These are phyloP conservation scores for Kluyveromyces starmeri DNA, from an alignment of 805 yeast genomes.

Conservation along the genomic window DNA sequence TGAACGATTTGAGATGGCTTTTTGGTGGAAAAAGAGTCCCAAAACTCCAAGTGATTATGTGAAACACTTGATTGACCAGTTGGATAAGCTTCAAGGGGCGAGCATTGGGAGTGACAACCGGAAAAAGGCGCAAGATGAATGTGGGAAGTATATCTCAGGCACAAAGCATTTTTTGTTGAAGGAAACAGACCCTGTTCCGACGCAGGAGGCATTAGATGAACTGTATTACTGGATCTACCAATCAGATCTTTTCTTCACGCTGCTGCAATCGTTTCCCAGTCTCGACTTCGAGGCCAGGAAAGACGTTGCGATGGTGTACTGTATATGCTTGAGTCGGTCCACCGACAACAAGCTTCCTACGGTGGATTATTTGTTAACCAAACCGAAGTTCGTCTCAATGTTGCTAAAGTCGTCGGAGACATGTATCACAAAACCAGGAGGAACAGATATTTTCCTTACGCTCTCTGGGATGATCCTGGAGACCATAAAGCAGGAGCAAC, in stretches of 20 bases:
- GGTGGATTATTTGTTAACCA: conserved; percentile 66
- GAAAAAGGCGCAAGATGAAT: conserved; percentile 60
- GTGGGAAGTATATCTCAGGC: conserved; percentile 53
- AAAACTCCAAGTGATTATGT: conserved; percentile 83
- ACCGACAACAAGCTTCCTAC: conserved; percentile 75
- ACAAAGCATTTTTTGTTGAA: conserved; percentile 57
- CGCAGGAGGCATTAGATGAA: conserved; percentile 65
- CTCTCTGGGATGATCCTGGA: conserved; percentile 78
- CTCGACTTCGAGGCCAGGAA: conserved; percentile 88
- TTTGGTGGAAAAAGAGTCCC: conserved; percentile 82
- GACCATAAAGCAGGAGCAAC: conserved; percentile 67
- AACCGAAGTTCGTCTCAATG: conserved; percentile 54
- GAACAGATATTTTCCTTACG: conserved; percentile 55
- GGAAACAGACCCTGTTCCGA: conserved; percentile 43
- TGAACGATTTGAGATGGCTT: conserved; percentile 61
- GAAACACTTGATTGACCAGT: conserved; percentile 63
- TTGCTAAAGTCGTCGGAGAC: conserved; percentile 68
- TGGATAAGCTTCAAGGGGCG: conserved; percentile 46
- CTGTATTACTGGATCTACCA: conserved; percentile 74
- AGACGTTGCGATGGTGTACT: conserved; percentile 65
- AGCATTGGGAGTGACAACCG: conserved; percentile 25
- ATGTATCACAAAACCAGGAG: conserved; percentile 25
- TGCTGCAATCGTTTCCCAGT: conserved; percentile 50
- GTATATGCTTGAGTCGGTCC: conserved; percentile 68
- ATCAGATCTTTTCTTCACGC: conserved; percentile 55